Percentiles rank a stretch among this genome's conserved stretches.
phyloP scores from a whole-genome alignment of 148 eudicot genomes.

The Fagopyrum homotropicum region DNA sequence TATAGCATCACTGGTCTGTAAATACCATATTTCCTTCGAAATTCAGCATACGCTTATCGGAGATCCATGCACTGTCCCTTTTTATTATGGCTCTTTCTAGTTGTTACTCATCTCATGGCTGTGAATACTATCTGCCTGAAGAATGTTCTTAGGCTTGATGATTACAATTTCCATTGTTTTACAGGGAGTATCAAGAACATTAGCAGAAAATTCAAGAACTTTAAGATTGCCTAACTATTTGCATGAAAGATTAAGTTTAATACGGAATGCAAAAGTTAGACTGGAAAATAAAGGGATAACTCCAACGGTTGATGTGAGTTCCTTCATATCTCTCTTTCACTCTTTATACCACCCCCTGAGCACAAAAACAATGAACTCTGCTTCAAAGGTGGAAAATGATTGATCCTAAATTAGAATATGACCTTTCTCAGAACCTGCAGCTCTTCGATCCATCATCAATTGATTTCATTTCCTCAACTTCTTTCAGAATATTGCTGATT shows the following conservation, averaged over 20 bases:
- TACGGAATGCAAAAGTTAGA: constrained; percentile 66
- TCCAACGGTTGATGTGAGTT: constrained; percentile 78
- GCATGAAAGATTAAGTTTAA: constrained; percentile 78
- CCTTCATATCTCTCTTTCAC: not conserved
- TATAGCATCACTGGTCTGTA: constrained; percentile 11
- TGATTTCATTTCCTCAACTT: constrained; percentile 2
- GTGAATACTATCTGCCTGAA: not conserved
- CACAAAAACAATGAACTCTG: not conserved
- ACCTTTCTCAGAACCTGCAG: not conserved
- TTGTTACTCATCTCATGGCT: not conserved
- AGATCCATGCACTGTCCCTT: not conserved
- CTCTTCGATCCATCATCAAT: not conserved
- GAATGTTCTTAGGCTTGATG: not conserved
- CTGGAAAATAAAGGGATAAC: constrained; percentile 72
- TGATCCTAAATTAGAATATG: not conserved
- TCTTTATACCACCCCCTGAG: not conserved
- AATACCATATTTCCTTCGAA: not conserved
- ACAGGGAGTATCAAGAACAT: constrained; percentile 91
- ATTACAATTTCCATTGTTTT: constrained; percentile 15
- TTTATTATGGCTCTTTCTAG: not conserved
- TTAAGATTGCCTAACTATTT: constrained; percentile 74
- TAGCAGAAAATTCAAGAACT: constrained; percentile 74
- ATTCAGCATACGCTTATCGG: not conserved
- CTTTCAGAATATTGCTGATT: constrained; percentile 72
- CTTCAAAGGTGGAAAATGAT: not conserved